A percentile compares a stretch with the other conserved stretches of the same genome.
Evolutionary conservation across 495 filamentous ascomycete species (phyloP).

Genomic region (Daldinia concentrica): DNA sequence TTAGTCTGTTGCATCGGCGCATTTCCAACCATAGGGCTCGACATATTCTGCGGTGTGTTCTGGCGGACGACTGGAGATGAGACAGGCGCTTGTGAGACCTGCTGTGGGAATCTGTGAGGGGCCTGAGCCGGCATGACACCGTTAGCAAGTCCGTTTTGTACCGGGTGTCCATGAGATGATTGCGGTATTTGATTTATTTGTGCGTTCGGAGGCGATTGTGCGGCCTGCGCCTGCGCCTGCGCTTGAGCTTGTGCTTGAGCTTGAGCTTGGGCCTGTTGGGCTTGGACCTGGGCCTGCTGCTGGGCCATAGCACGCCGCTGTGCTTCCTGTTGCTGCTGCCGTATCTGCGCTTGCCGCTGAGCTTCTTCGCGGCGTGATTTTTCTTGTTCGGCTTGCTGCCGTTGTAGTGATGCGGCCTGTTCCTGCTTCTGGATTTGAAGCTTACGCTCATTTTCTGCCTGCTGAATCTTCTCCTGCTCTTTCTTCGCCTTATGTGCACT

Average conservation of each 20-base stretch:
- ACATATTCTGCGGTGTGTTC: constrained; percentile 78
- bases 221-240: constrained; percentile 51
- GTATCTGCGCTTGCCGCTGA: constrained; percentile 45
- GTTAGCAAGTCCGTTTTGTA: constrained; percentile 56
- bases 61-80: constrained; percentile 84
- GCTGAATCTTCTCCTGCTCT: constrained; percentile 66
- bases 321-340: constrained; percentile 49
- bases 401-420: constrained; percentile 28
- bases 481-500: constrained; percentile 77
- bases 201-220: constrained; percentile 49
- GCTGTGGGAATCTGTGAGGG: constrained; percentile 64
- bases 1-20: constrained; percentile 83
- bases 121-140: constrained; percentile 60
- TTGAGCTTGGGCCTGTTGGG: constrained; percentile 61
- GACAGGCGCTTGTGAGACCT: constrained; percentile 72
- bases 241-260: constrained; percentile 56
- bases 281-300: constrained; percentile 44
- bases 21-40: constrained; percentile 77
- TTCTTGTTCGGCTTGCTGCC: constrained; percentile 50
- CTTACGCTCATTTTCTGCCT: constrained; percentile 73
- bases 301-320: constrained; percentile 45
- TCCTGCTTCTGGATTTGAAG: constrained; percentile 61
- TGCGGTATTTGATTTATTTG: constrained; percentile 42
- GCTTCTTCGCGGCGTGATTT: constrained; percentile 50
- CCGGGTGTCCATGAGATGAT: constrained; percentile 54